These are phyloP conservation scores for Fragosphaeria purpurea DNA, from an alignment of 2,329 filamentous ascomycete species.

Conservation along the genomic window DNA sequence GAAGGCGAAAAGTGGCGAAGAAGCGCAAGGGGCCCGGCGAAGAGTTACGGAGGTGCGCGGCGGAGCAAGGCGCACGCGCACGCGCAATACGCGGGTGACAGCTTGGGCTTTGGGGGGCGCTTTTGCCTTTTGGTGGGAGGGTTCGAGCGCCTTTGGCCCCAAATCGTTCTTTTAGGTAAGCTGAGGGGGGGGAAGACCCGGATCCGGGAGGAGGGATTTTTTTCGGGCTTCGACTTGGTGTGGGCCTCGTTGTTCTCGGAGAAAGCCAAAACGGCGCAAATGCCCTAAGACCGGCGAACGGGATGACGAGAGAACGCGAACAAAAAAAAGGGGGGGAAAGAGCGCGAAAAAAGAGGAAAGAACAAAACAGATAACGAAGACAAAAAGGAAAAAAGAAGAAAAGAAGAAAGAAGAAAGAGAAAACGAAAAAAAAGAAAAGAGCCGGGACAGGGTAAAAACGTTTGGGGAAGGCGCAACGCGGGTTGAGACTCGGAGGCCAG, in stretches of 20 bases:
- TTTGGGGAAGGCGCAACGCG: background rate
- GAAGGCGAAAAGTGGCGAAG: background rate
- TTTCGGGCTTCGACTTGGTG: too few relatives aligned
- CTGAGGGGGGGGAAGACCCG: background rate
- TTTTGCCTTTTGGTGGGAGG: background rate
- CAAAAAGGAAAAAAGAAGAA: background rate
- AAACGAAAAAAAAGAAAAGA: background rate
- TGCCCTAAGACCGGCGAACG: too few relatives aligned
- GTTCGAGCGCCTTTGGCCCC: background rate
- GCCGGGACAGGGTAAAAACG: background rate
- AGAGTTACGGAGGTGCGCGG: slow-evolving; percentile 9
- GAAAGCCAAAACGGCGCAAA: too few relatives aligned
- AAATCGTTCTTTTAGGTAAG: background rate
- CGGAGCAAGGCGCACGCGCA: slow-evolving; percentile 5
- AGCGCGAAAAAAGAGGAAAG: background rate
- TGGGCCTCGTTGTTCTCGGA: too few relatives aligned
- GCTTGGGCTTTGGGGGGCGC: too few relatives aligned
- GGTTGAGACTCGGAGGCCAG: background rate
- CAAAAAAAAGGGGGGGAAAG: background rate
- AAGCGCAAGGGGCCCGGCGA: slow-evolving; percentile 5
- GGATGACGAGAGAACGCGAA: background rate
- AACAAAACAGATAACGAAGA: background rate
- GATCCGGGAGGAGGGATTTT: too few relatives aligned
- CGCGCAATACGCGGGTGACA: background rate
- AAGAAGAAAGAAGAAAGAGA: background rate